Evolutionary conservation across 2,329 filamentous ascomycete genomes (phyloP).

Genomic region (Cytospora piceae): DNA sequence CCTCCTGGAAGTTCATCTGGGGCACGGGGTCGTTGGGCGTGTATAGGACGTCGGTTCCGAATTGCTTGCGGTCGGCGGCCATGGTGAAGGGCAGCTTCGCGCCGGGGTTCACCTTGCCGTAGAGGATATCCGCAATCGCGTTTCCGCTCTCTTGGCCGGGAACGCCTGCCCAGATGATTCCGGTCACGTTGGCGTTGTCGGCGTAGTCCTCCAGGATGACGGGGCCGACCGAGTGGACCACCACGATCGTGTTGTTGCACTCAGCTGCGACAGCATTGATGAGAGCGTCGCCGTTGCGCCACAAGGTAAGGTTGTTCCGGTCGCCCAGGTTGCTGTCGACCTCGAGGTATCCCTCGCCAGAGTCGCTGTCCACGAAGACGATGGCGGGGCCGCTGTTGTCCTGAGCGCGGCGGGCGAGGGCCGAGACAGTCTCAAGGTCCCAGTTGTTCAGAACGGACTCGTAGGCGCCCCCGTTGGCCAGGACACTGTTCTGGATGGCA

Average conservation of each 20-base stretch:
- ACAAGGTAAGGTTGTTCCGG: conserved; percentile 73
- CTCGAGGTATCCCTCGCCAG: conserved; percentile 74
- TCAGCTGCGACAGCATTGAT: conserved; percentile 70
- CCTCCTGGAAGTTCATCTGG: conserved; percentile 73
- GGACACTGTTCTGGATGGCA: conserved; percentile 60
- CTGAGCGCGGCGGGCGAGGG: conserved; percentile 43
- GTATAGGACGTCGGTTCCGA: conserved; percentile 72
- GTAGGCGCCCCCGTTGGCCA: conserved; percentile 59
- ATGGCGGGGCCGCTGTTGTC: conserved; percentile 73
- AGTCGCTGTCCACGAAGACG: conserved; percentile 80
- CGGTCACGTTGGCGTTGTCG: conserved; percentile 57
- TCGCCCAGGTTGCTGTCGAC: conserved; percentile 71
- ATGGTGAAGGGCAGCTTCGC: conserved; percentile 85
- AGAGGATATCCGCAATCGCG: conserved; percentile 51
- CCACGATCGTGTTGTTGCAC: conserved; percentile 56
- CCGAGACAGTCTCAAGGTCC: conserved; percentile 55
- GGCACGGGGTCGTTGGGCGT: conserved; percentile 49
- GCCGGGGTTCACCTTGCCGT: conserved; percentile 55
- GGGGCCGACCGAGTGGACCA: conserved; percentile 60
- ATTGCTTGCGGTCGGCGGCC: conserved; percentile 70
- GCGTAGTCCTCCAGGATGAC: conserved; percentile 68
- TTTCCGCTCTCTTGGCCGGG: conserved; percentile 59
- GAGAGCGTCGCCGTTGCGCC: conserved; percentile 75
- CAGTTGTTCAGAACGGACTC: conserved; percentile 50
- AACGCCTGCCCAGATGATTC: conserved; percentile 56